Evolutionary conservation across 163 green algal species (phyloP).

Genomic region (Picocystis sp.): DNA sequence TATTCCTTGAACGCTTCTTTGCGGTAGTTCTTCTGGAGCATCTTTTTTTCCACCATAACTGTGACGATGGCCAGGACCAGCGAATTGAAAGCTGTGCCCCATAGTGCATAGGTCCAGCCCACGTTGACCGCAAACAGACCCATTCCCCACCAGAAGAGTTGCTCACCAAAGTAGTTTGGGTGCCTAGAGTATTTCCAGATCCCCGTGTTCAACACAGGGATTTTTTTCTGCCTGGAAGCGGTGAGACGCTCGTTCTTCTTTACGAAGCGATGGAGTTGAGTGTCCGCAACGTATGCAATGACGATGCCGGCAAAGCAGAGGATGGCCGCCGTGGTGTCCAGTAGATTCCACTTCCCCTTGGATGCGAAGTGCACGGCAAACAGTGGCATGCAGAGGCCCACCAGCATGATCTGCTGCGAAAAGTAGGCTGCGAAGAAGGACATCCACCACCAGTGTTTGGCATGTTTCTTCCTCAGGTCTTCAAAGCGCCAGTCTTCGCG

Average conservation of each 20-base stretch:
- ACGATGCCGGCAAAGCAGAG: conserved; percentile 12
- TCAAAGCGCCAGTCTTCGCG: conserved; percentile 47
- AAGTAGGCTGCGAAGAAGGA: conserved; percentile 38
- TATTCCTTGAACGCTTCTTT: neutral
- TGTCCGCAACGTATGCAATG: conserved; percentile 20
- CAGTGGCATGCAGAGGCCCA: conserved; percentile 34
- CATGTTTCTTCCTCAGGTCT: conserved; percentile 20
- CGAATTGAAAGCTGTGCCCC: conserved; percentile 30
- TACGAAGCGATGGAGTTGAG: conserved; percentile 27
- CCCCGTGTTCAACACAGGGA: conserved; percentile 21
- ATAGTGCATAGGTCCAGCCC: conserved; percentile 21
- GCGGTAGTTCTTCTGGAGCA: neutral
- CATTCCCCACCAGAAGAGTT: conserved; percentile 36
- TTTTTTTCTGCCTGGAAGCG: neutral
- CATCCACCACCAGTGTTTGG: conserved; percentile 23
- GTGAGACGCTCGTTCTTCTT: conserved; percentile 10
- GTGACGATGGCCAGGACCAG: conserved; percentile 20
- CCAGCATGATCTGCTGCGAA: conserved; percentile 24
- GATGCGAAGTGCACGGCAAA: conserved; percentile 17
- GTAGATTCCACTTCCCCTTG: conserved; percentile 10
- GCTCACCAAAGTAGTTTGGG: conserved; percentile 46
- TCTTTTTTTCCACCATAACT: neutral
- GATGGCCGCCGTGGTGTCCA: conserved; percentile 10
- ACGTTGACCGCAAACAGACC: conserved; percentile 21
- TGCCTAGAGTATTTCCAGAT: conserved; percentile 38